These are phyloP conservation scores for Euphorbia pulcherrima DNA, from an alignment of 345 rosid species.

Conservation along the genomic window DNA sequence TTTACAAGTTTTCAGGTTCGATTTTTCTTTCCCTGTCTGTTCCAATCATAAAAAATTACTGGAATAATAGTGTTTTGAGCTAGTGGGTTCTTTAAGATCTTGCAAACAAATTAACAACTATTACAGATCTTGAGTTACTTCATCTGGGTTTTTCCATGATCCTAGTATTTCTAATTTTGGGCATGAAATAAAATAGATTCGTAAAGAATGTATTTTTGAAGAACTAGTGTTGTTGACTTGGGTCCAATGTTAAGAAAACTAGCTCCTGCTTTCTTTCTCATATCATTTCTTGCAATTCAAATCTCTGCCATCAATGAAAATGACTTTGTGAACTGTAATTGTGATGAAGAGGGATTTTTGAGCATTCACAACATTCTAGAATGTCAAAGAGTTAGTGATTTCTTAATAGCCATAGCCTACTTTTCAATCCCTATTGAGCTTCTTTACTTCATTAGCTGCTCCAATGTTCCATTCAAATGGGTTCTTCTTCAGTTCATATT, in stretches of 20 bases:
- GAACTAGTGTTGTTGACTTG: constrained; percentile 7
- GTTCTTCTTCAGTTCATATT: constrained; percentile 79
- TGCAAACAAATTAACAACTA: constrained; percentile 17
- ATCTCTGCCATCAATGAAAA: constrained; percentile 45
- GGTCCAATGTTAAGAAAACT: constrained; percentile 66
- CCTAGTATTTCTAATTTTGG: too few species aligned
- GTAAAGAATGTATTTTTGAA: constrained; percentile 27
- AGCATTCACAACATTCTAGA: constrained; percentile 63
- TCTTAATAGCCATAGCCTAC: constrained; percentile 81
- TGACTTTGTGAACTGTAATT: constrained; percentile 58
- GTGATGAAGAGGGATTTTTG: constrained; percentile 83
- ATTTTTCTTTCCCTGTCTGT: neutral
- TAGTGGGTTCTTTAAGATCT: constrained; percentile 24
- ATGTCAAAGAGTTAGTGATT: constrained; percentile 88
- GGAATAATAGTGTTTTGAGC: neutral
- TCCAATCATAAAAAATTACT: neutral
- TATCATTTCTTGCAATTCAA: constrained; percentile 36
- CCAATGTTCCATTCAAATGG: constrained; percentile 95
- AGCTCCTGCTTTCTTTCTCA: constrained; percentile 43
- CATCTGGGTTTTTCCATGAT: constrained; percentile 2
- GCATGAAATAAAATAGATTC: neutral
- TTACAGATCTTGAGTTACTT: constrained; percentile 23
- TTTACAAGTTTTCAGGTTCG: neutral
- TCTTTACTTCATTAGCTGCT: constrained; percentile 84
- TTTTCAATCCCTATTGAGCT: constrained; percentile 93